Conservation (phyloP, 345 rosid genomes). For the Litchi chinensis region DNA sequence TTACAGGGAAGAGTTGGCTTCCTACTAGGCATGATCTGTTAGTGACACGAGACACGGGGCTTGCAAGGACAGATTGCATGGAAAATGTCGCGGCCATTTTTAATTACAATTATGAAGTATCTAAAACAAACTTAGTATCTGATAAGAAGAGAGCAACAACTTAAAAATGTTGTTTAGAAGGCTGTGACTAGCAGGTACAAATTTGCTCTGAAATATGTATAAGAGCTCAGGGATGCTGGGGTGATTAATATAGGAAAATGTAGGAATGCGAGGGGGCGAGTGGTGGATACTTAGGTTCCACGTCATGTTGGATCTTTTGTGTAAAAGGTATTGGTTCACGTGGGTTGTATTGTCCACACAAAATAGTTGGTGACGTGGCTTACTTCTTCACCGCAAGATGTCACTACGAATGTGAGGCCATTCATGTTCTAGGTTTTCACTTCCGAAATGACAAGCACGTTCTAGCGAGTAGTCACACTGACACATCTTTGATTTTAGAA, state of each 20-base stretch:
- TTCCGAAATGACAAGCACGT: neutral
- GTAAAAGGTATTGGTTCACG: slow-evolving; percentile 26
- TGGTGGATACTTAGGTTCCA: slow-evolving; percentile 37
- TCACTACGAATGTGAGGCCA: slow-evolving; percentile 18
- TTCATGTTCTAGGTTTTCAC: slow-evolving; percentile 7
- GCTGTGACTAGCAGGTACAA: no score
- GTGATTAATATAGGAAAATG: neutral
- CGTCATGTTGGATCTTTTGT: slow-evolving; percentile 16
- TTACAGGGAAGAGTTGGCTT: slow-evolving; percentile 25
- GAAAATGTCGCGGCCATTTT: slow-evolving; percentile 43
- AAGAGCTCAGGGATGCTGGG: neutral
- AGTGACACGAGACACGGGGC: slow-evolving; percentile 31
- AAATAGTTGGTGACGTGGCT: slow-evolving; percentile 35
- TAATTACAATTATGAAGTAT: neutral
- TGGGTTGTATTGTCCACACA: slow-evolving; percentile 36
- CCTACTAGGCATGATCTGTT: slow-evolving; percentile 23
- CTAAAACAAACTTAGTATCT: neutral
- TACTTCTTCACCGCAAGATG: neutral
- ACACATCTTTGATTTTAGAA: neutral
- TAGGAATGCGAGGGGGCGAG: neutral
- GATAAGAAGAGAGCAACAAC: neutral
- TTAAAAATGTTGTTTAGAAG: neutral
- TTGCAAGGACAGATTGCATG: slow-evolving; percentile 47
- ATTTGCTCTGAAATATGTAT: neutral
- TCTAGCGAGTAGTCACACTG: neutral